Percentiles rank a stretch among this genome's conserved stretches.
These are phyloP conservation scores for Fusarium dimerum DNA, from an alignment of 2,329 filamentous ascomycete species.

Conservation along the genomic window DNA sequence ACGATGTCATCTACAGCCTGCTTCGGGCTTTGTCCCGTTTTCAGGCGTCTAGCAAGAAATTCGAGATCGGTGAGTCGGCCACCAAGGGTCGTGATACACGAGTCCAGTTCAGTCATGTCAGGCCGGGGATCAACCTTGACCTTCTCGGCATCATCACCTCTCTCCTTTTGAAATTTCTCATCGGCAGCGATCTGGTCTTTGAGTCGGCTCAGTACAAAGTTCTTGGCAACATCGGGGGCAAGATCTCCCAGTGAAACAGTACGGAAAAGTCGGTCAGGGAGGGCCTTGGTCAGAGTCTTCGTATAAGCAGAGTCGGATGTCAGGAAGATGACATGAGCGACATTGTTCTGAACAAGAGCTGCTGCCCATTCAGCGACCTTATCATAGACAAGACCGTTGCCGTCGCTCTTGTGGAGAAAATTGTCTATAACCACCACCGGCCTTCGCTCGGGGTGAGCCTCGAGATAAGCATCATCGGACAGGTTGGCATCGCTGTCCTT, in stretches of 20 bases:
- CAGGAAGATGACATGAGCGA: conserved; percentile 92
- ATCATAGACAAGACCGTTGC: conserved; percentile 67
- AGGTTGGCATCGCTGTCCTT: conserved; percentile 72
- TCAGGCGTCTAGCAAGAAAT: conserved; percentile 86
- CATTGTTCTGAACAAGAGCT: conserved; percentile 77
- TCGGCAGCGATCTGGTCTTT: conserved; percentile 45
- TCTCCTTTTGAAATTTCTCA: conserved; percentile 23
- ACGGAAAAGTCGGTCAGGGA: conserved; percentile 89
- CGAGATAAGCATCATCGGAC: conserved; percentile 82
- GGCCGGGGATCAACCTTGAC: conserved; percentile 22
- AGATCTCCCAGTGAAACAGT: conserved; percentile 85
- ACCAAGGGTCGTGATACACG: conserved; percentile 78
- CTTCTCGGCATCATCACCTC: conserved; percentile 28
- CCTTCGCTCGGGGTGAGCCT: conserved; percentile 81
- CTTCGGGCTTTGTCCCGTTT: conserved; percentile 79
- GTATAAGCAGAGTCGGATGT: conserved; percentile 87
- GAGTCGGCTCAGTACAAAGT: conserved; percentile 84
- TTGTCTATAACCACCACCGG: conserved; percentile 90
- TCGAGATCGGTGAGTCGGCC: conserved; percentile 95
- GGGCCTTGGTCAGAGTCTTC: conserved; percentile 81
- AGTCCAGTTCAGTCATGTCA: conserved; percentile 72
- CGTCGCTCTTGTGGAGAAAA: conserved; percentile 78
- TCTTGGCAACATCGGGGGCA: conserved; percentile 81
- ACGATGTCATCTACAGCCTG: conserved; percentile 87
- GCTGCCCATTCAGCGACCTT: conserved; percentile 91